Conservation (phyloP, 1,139 yeast species). For the Debaryomyces subglobosus region DNA sequence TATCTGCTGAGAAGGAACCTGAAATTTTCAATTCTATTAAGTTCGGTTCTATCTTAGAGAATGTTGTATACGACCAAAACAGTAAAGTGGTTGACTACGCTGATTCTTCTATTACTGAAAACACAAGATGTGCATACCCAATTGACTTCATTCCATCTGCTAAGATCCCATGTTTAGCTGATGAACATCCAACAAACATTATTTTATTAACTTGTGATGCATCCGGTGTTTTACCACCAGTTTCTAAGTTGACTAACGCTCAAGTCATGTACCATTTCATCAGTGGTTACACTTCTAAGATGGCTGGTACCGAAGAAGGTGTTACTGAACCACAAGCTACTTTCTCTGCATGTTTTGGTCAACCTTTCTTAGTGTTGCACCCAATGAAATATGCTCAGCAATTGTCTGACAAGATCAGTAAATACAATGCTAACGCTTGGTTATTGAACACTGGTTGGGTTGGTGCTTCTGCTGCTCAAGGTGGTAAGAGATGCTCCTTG, state of each 20-base stretch:
- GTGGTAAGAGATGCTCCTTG: conserved; percentile 97
- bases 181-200: conserved; percentile 89
- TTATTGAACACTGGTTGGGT: conserved; percentile 98
- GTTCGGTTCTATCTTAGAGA: conserved; percentile 93
- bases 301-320: conserved; percentile 99
- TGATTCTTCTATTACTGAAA: conserved; percentile 84
- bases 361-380: conserved; percentile 97
- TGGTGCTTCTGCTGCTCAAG: conserved; percentile 88
- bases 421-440: conserved; percentile 94
- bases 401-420: conserved; percentile 88
- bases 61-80: conserved; percentile 81
- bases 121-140: conserved; percentile 98
- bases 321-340: conserved; percentile 98
- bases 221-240: conserved; percentile 97
- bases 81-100: conserved; percentile 86
- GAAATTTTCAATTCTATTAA: conserved; percentile 94
- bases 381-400: conserved; percentile 98
- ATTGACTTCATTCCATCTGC: conserved; percentile 97
- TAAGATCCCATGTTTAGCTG: conserved; percentile 90
- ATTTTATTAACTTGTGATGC: conserved; percentile 96
- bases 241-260: conserved; percentile 87
- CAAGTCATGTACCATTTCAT: conserved; percentile 99
- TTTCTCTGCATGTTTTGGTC: conserved; percentile 98
- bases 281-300: conserved; percentile 97
- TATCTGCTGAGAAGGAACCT: conserved; percentile 92